Evolutionary conservation across 139 green algal genomes (phyloP), one percentile per base, ranked within the genome.

Genomic region (Chlamydomonas incerta): DNA sequence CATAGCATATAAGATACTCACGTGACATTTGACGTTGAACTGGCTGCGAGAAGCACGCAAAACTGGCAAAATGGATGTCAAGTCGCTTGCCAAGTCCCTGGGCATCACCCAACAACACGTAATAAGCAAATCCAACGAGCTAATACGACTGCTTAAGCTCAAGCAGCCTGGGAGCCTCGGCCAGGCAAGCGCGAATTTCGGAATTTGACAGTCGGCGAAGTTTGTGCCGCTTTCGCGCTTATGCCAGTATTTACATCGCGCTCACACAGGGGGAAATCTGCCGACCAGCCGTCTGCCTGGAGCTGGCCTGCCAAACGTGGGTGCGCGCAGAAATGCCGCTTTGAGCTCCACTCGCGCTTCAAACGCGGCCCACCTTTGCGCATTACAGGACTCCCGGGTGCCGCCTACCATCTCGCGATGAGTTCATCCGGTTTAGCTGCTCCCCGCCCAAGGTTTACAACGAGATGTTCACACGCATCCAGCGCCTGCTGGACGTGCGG

Each of bases 361-460:
- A 23, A 23, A 63, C 55, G 20, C 62, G 3, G 17, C 10, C 1
- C 3, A 5, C 1, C 2, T 23, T 1, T 13, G 1, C 62, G 62
- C 62, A n/a, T 2, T 34, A 47, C 66, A 85, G 79, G 6, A 75
- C 63, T 13, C 79, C 79, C 0, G 79, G 79, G 9, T 69, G 65
- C 65, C 67, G 55, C 14, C 47, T 85, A 28, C 79, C 79, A 3
- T 0, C 29, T 11, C 47, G 79, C 9, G 46, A 74, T 8, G 47
- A 85, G 46, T 85, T 85, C 18, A 67, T 85, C 14, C 79, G 79
- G n/a, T 85, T 67, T 50, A 85, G 79, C 63, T 85, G 79, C 79
- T 76, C 79, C 0, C 15, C 41, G 24, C 47, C 79, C 2, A 85
- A 85, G 47, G 47, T 85, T 0, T 85, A 85, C 67, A 85, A 75